These are phyloP conservation scores for Neurospora tetrasperma DNA, from an alignment of 495 filamentous ascomycete species.

Conservation along the genomic window DNA sequence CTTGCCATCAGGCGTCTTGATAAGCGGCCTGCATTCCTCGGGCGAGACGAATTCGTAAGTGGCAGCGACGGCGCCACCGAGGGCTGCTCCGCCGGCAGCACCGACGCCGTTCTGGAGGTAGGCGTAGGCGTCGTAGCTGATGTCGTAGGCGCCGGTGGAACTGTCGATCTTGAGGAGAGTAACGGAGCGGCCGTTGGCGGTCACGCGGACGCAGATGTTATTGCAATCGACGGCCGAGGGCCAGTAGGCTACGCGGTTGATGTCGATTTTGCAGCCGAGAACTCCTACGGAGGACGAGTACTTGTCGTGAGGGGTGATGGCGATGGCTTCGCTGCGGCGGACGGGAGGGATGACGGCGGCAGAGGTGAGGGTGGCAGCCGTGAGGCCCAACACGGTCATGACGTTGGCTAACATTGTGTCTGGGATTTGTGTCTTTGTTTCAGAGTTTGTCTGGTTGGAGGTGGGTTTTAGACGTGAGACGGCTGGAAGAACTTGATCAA, in stretches of 20 bases:
- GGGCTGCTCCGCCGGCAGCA: slow-evolving; percentile 18
- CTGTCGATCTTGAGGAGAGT: slow-evolving; percentile 33
- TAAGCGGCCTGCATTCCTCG: slow-evolving; percentile 21
- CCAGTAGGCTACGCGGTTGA: slow-evolving; percentile 35
- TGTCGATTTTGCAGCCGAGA: slow-evolving; percentile 37
- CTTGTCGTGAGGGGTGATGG: slow-evolving; percentile 33
- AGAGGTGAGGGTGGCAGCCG: neutral
- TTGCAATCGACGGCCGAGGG: slow-evolving; percentile 30
- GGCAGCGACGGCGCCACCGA: slow-evolving; percentile 27
- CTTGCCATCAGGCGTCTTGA: slow-evolving; percentile 16
- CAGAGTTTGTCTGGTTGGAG: neutral
- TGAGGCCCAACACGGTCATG: neutral
- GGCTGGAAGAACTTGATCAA: neutral
- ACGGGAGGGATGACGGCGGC: neutral
- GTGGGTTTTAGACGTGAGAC: neutral
- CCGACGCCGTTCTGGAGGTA: slow-evolving; percentile 29
- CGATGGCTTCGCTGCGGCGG: neutral
- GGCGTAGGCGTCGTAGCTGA: slow-evolving; percentile 36
- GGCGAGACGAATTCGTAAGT: slow-evolving; percentile 19
- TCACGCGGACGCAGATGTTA: slow-evolving; percentile 31
- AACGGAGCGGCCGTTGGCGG: slow-evolving; percentile 26
- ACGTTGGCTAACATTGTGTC: neutral
- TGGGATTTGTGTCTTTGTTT: neutral
- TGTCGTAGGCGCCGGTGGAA: slow-evolving; percentile 32
- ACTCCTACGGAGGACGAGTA: slow-evolving; percentile 35